A percentile compares a stretch with the other conserved stretches of the same genome.
Conservation (phyloP, 495 filamentous ascomycete genomes). For the Aspergillus cristatus region DNA sequence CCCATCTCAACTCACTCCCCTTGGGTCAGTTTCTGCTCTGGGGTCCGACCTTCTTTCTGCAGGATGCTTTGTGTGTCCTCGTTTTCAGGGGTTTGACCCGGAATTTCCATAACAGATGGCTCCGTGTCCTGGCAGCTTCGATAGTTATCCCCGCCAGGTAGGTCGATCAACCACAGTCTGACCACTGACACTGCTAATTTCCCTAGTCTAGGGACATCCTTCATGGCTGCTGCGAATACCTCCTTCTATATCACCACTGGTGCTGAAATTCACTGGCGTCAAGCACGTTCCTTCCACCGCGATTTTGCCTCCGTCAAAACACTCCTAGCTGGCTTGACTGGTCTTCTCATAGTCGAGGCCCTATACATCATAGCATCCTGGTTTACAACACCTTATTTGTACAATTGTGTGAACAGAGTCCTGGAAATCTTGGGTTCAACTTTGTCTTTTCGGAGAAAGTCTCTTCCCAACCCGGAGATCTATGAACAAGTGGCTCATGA, state of each 20-base stretch:
- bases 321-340: conserved; percentile 17
- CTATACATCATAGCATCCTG: conserved; percentile 10
- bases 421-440: neutral
- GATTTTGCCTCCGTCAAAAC: conserved; percentile 21
- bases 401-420: conserved; percentile 5
- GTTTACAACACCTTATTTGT: conserved; percentile 9
- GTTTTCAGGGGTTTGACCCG: conserved; percentile 4
- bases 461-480: conserved; percentile 1
- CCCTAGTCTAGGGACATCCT: conserved; percentile 17
- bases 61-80: conserved; percentile 15
- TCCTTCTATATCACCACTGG: conserved; percentile 22
- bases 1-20: conserved; percentile 16
- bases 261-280: conserved; percentile 26
- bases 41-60: conserved; percentile 21
- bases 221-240: conserved; percentile 19
- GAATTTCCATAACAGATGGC: conserved; percentile 5
- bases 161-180: neutral
- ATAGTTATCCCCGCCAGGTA: neutral
- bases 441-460: neutral
- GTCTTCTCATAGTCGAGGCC: conserved; percentile 15
- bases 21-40: conserved; percentile 11
- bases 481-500: conserved; percentile 13
- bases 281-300: conserved; percentile 19
- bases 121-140: neutral
- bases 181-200: neutral